These are phyloP conservation scores for Ajuga chamaepitys DNA, from an alignment of 257 asterid species.

Conservation along the genomic window DNA sequence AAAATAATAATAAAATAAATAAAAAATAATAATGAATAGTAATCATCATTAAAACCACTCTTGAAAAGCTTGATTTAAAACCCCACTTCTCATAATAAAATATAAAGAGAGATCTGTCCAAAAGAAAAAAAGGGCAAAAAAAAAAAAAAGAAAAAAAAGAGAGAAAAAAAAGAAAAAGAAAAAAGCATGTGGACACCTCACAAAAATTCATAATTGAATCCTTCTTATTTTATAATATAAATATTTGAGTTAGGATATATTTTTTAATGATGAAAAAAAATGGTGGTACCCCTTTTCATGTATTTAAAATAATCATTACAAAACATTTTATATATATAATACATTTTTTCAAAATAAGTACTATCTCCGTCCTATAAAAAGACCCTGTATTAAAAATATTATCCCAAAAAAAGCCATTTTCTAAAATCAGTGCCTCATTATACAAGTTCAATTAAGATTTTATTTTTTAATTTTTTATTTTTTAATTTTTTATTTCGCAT, in stretches of 20 bases:
- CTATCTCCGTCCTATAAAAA: too few species aligned
- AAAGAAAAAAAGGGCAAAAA: too few species aligned
- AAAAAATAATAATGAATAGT: neutral
- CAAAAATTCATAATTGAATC: neutral
- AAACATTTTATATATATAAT: too few species aligned
- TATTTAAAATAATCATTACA: neutral
- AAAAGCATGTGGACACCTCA: slow-evolving; percentile 28
- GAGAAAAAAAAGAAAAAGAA: too few species aligned
- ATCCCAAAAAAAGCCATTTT: too few species aligned
- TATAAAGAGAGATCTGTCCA: neutral
- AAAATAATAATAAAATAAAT: neutral
- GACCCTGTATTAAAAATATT: too few species aligned
- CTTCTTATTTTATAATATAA: neutral
- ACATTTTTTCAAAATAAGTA: too few species aligned
- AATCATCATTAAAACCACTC: slow-evolving; percentile 2
- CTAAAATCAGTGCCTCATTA: too few species aligned
- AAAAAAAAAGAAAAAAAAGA: too few species aligned
- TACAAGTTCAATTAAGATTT: too few species aligned
- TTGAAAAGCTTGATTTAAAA: slow-evolving; percentile 2
- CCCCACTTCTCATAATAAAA: slow-evolving; percentile 13
- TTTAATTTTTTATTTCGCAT: too few species aligned
- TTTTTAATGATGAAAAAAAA: neutral
- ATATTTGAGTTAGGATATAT: neutral
- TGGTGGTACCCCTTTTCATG: neutral
- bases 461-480: too few species aligned